A percentile compares a stretch with the other conserved stretches of the same genome.
Evolutionary conservation across 371 early-diverging fungal species (phyloP).

Genomic region (Mucor circinelloides): DNA sequence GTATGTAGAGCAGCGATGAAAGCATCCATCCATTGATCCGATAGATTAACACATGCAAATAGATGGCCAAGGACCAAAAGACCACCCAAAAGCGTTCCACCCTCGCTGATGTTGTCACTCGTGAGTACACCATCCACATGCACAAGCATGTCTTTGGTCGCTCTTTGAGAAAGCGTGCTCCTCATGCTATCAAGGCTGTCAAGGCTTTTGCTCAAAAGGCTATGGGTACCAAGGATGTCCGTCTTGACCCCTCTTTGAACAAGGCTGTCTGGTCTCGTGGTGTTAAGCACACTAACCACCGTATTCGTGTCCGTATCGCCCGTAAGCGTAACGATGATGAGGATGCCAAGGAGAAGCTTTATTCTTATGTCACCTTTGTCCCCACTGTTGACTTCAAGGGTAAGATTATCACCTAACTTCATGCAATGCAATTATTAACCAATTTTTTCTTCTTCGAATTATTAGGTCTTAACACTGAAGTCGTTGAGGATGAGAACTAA

Average conservation of each 20-base stretch:
- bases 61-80: constrained; percentile 40
- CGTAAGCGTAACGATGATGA: constrained; percentile 95
- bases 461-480: constrained; percentile 15
- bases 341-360: constrained; percentile 93
- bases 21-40: constrained; percentile 1
- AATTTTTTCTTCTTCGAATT: constrained; percentile 8
- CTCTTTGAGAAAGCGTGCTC: constrained; percentile 96
- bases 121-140: constrained; percentile 94
- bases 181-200: constrained; percentile 91
- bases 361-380: constrained; percentile 87
- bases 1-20: not conserved
- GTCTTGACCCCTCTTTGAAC: constrained; percentile 80
- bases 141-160: constrained; percentile 86
- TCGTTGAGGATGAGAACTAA: constrained; percentile 14
- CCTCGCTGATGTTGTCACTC: constrained; percentile 77
- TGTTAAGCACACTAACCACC: constrained; percentile 88
- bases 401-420: too few relatives aligned
- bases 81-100: constrained; percentile 64
- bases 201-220: constrained; percentile 81
- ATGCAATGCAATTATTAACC: too few relatives aligned
- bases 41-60: not conserved
- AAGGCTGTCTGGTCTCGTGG: constrained; percentile 89
- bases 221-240: constrained; percentile 90
- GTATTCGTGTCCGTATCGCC: constrained; percentile 90
- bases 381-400: constrained; percentile 87